phyloP scores from a whole-genome alignment of 2,329 filamentous ascomycete genomes.

The Graphilbum sp. region DNA sequence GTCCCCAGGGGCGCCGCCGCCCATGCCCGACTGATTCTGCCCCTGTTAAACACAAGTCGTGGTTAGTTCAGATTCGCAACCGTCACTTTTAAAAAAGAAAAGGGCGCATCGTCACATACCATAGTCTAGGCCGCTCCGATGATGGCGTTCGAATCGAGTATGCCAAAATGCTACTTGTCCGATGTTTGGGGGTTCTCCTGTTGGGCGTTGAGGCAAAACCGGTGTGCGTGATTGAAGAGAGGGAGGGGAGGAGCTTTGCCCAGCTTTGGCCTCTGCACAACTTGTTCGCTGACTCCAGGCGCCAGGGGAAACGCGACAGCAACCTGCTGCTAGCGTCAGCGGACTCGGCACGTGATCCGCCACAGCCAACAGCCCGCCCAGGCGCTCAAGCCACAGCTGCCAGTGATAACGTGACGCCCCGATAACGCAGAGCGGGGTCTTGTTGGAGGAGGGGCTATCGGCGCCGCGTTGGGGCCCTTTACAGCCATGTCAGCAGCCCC shows the following conservation, averaged over 20 bases:
- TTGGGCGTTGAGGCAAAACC: neutral
- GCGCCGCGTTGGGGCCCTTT: too few species aligned
- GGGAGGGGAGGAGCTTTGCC: neutral
- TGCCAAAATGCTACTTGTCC: too few species aligned
- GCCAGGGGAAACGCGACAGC: conserved; percentile 28
- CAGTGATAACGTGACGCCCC: too few species aligned
- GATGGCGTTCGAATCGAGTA: too few species aligned
- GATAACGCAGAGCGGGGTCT: too few species aligned
- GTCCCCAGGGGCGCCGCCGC: conserved; percentile 49
- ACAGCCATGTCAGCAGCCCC: too few species aligned
- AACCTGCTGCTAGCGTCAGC: neutral
- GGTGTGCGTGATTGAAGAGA: neutral
- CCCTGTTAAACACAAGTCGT: conserved; percentile 35
- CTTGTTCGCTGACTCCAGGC: conserved; percentile 16
- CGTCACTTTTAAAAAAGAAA: too few species aligned
- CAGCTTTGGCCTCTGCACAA: neutral
- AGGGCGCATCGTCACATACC: neutral
- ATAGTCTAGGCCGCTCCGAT: neutral
- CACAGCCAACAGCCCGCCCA: too few species aligned
- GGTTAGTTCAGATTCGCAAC: neutral
- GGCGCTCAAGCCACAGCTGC: neutral
- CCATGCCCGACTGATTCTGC: conserved; percentile 78
- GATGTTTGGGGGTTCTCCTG: too few species aligned
- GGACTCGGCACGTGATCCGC: too few species aligned
- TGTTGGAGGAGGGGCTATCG: too few species aligned